Percentiles rank a stretch among this genome's conserved stretches.
Evolutionary conservation across 768 basidiomycete genomes (phyloP).

Genomic region (Boletus fagicola): DNA sequence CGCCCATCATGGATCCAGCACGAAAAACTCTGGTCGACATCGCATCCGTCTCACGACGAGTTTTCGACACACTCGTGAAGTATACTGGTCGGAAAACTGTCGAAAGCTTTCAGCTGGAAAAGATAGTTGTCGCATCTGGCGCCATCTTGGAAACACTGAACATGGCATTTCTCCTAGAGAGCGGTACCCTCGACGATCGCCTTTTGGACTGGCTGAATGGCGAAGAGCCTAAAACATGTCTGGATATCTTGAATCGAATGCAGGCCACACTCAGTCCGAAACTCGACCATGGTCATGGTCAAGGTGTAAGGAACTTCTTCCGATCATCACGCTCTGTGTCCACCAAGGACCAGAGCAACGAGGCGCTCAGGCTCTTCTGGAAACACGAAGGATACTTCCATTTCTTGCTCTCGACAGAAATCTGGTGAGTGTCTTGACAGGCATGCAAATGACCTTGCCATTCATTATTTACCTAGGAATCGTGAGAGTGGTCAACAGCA

Average conservation of each 20-base stretch:
- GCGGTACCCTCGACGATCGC: background rate
- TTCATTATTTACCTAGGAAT: too few relatives aligned
- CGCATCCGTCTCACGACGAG: conserved; percentile 2
- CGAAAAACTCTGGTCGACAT: conserved; percentile 1
- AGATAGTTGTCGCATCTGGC: conserved; percentile 3
- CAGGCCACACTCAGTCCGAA: background rate
- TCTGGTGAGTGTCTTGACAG: conserved; percentile 7
- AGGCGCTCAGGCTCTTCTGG: conserved; percentile 8
- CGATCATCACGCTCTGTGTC: background rate
- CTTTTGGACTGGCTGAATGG: conserved; percentile 9
- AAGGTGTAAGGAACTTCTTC: background rate
- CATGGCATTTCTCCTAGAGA: background rate
- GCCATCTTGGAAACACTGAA: conserved; percentile 7
- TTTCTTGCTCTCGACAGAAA: conserved; percentile 10
- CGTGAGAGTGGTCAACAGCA: too few relatives aligned
- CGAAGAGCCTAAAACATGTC: conserved; percentile 1
- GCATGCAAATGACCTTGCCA: too few relatives aligned
- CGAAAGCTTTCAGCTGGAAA: conserved; percentile 5
- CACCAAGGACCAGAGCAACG: background rate
- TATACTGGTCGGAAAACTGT: background rate
- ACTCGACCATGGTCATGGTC: background rate
- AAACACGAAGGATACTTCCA: conserved; percentile 7
- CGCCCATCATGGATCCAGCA: background rate
- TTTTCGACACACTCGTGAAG: background rate
- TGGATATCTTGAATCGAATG: conserved; percentile 12